phyloP scores from a whole-genome alignment of 192 early-diverging fungal genomes.

The Coemansia sp. region DNA sequence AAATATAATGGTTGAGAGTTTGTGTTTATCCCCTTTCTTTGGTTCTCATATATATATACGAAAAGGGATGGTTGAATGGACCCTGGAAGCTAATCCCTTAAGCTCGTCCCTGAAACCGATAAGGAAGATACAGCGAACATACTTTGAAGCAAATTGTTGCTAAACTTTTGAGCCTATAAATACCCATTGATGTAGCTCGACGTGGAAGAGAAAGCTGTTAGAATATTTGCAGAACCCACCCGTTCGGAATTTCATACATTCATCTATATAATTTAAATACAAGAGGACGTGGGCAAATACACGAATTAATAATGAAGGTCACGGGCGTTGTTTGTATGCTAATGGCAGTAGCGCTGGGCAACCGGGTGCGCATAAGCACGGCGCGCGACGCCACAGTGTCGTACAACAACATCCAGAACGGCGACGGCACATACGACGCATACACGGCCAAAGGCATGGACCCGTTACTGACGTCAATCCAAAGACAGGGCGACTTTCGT shows the following conservation, averaged over 20 bases:
- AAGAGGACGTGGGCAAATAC: not conserved
- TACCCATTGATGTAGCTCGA: too few species aligned
- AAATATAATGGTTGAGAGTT: too few species aligned
- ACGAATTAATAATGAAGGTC: not conserved
- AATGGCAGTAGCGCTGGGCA: not conserved
- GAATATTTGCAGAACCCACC: too few species aligned
- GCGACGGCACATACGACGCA: constrained; percentile 14
- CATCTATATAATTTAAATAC: not conserved
- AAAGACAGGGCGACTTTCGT: constrained; percentile 9
- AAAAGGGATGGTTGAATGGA: too few species aligned
- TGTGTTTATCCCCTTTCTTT: too few species aligned
- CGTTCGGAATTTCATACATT: not conserved
- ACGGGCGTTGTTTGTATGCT: not conserved
- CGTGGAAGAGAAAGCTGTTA: too few species aligned
- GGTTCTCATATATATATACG: too few species aligned
- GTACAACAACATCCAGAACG: constrained; percentile 14
- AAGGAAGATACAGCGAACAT: not conserved
- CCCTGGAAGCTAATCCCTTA: too few species aligned
- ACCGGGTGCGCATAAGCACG: constrained; percentile 6
- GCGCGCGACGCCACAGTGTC: constrained; percentile 32
- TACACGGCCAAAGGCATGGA: constrained; percentile 22
- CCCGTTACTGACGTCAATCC: constrained; percentile 15
- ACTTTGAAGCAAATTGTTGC: not conserved
- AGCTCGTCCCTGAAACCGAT: not conserved
- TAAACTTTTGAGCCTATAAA: too few species aligned